phyloP scores from a whole-genome alignment of 441 rosid species.

The Adansonia rubrostipa region DNA sequence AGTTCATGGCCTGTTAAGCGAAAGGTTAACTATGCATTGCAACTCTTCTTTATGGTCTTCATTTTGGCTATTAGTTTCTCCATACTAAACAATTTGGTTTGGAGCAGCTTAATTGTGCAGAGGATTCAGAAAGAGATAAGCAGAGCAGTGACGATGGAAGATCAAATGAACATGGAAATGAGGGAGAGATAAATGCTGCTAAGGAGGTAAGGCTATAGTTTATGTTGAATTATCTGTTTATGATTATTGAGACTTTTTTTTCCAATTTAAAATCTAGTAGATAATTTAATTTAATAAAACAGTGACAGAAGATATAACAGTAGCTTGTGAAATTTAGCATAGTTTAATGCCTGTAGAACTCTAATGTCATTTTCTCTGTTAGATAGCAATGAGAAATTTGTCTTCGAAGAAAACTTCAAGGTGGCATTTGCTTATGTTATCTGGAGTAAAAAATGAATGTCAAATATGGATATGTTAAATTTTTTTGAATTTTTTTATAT shows the following conservation, averaged over 20 bases:
- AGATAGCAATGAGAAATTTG: neutral
- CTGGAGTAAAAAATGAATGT: too few relatives aligned
- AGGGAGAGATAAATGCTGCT: slow-evolving; percentile 16
- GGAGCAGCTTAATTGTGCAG: slow-evolving; percentile 43
- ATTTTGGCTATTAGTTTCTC: neutral
- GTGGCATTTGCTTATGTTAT: neutral
- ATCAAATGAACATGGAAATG: slow-evolving; percentile 22
- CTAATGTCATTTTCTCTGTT: neutral
- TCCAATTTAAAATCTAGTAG: neutral
- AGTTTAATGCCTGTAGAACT: neutral
- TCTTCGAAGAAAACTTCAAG: neutral
- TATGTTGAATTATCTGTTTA: neutral
- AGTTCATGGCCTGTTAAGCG: slow-evolving; percentile 39
- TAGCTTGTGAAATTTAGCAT: neutral
- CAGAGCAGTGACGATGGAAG: slow-evolving; percentile 15
- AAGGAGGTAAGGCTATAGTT: slow-evolving; percentile 25
- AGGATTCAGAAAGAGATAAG: slow-evolving; percentile 27
- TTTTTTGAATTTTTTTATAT: neutral
- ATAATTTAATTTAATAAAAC: neutral
- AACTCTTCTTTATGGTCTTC: neutral
- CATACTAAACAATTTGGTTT: neutral
- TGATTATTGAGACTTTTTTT: neutral
- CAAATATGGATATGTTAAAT: too few relatives aligned
- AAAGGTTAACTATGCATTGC: slow-evolving; percentile 41
- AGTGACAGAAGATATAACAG: neutral